Evolutionary conservation across 1,139 yeast genomes (phyloP).

Genomic region (Groenewaldozyma auringiensis): DNA sequence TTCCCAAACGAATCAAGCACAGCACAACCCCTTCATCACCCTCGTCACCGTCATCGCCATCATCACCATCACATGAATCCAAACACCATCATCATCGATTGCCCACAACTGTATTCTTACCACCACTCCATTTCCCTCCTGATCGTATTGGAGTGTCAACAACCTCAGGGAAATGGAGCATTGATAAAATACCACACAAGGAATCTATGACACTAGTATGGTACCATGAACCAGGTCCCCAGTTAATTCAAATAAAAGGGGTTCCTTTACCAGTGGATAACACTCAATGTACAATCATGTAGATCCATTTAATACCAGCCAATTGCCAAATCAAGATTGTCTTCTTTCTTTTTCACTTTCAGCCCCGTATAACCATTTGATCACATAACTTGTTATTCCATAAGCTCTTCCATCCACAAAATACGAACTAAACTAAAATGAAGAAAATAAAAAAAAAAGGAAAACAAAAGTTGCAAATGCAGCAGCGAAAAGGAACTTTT

Average conservation of each 20-base stretch:
- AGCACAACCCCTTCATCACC: neutral
- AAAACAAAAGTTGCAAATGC: neutral
- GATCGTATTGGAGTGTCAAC: conserved; percentile 41
- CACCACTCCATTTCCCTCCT: conserved; percentile 10
- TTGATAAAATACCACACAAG: conserved; percentile 13
- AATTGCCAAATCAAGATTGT: neutral
- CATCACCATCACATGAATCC: neutral
- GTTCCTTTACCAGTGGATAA: conserved; percentile 17
- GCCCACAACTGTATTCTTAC: conserved; percentile 8
- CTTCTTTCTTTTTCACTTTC: too few species aligned
- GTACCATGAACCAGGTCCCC: conserved; percentile 40
- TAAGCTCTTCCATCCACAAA: neutral
- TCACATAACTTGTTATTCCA: neutral
- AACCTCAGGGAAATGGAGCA: conserved; percentile 50
- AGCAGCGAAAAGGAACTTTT: too few species aligned
- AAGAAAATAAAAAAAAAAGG: neutral
- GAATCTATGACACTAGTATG: conserved; percentile 56
- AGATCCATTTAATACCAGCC: conserved; percentile 9
- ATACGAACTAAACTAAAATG: neutral
- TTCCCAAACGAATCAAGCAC: neutral
- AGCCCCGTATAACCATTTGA: too few species aligned
- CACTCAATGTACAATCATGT: conserved; percentile 12
- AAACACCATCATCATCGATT: neutral
- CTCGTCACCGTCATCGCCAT: too few species aligned
- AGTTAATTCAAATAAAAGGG: conserved; percentile 24